Percentiles rank a stretch among this genome's conserved stretches.
Evolutionary conservation across 2,329 filamentous ascomycete genomes (phyloP).

Genomic region (Trichoderma atrobrunneum): DNA sequence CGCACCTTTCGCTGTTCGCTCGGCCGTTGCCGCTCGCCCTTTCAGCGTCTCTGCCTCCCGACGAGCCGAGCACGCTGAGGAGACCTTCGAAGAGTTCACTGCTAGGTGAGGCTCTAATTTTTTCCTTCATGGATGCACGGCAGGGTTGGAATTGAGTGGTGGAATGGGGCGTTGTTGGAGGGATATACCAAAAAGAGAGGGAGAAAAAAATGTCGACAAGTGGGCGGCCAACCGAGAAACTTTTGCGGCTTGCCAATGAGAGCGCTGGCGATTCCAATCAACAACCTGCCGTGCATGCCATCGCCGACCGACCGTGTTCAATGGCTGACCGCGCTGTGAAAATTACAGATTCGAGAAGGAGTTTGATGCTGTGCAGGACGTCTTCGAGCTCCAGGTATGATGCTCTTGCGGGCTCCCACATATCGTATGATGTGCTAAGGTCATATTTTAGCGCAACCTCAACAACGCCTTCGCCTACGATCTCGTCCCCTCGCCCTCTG

Average conservation of each 20-base stretch:
- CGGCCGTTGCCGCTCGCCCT: constrained; percentile 49
- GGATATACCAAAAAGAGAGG: neutral
- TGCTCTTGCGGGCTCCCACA: constrained; percentile 39
- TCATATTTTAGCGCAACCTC: constrained; percentile 67
- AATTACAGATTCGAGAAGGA: constrained; percentile 92
- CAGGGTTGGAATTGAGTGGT: neutral
- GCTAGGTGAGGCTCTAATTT: constrained; percentile 70
- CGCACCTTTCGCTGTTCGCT: constrained; percentile 56
- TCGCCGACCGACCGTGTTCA: neutral
- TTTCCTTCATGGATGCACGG: neutral
- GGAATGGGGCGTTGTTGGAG: neutral
- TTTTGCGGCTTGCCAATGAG: neutral
- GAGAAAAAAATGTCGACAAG: neutral
- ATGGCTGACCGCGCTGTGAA: neutral
- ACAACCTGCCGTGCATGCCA: neutral
- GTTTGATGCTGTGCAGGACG: constrained; percentile 95
- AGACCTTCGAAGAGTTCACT: constrained; percentile 99
- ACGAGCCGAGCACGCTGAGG: constrained; percentile 72
- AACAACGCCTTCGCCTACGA: constrained; percentile 99
- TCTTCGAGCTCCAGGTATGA: constrained; percentile 91
- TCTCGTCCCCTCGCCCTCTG: constrained; percentile 90
- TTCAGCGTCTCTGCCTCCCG: constrained; percentile 63
- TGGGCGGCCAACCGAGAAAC: neutral
- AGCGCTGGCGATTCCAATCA: constrained; percentile 6
- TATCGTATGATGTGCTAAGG: constrained; percentile 28